Percentiles rank a stretch among this genome's conserved stretches.
phyloP scores from a whole-genome alignment of 2,329 filamentous ascomycete genomes.

The Xylariaceae sp. region DNA sequence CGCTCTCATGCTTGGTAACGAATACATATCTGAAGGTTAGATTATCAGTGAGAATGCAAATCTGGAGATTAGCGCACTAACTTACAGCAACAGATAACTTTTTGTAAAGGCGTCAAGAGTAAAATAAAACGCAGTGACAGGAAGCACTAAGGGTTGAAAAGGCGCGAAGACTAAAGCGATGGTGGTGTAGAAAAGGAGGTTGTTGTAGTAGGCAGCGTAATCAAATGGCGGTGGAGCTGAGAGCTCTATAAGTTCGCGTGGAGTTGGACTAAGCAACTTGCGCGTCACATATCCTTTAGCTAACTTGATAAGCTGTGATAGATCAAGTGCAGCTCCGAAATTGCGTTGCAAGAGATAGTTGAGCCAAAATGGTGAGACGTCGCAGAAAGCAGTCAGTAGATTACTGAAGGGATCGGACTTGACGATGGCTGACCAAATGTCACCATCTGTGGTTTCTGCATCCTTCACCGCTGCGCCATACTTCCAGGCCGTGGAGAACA shows the following conservation, averaged over 20 bases:
- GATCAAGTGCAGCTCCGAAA: conserved; percentile 85
- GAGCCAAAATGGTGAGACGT: conserved; percentile 33
- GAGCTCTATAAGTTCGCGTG: conserved; percentile 85
- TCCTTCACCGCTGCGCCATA: conserved; percentile 72
- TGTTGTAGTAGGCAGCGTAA: conserved; percentile 95
- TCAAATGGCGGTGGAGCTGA: conserved; percentile 91
- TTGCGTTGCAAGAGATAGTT: conserved; percentile 73
- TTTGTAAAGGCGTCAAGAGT: conserved; percentile 83
- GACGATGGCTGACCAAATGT: conserved; percentile 74
- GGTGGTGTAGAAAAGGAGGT: conserved; percentile 91
- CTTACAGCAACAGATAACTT: conserved; percentile 81
- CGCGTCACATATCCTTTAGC: conserved; percentile 79
- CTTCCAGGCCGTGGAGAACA: conserved; percentile 65
- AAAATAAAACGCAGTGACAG: conserved; percentile 88
- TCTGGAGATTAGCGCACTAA: not conserved
- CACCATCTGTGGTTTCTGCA: conserved; percentile 57
- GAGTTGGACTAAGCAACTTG: conserved; percentile 84
- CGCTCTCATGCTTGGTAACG: conserved; percentile 92
- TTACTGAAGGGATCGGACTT: conserved; percentile 59
- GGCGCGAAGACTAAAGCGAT: conserved; percentile 83
- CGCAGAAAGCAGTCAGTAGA: conserved; percentile 32
- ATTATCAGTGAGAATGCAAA: conserved; percentile 2
- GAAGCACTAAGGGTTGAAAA: conserved; percentile 83
- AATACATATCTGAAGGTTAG: conserved; percentile 70
- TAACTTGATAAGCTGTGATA: conserved; percentile 84